Percentiles rank a stretch among this genome's conserved stretches.
phyloP scores from a whole-genome alignment of 2,329 filamentous ascomycete species.

The Microsporum ferrugineum region DNA sequence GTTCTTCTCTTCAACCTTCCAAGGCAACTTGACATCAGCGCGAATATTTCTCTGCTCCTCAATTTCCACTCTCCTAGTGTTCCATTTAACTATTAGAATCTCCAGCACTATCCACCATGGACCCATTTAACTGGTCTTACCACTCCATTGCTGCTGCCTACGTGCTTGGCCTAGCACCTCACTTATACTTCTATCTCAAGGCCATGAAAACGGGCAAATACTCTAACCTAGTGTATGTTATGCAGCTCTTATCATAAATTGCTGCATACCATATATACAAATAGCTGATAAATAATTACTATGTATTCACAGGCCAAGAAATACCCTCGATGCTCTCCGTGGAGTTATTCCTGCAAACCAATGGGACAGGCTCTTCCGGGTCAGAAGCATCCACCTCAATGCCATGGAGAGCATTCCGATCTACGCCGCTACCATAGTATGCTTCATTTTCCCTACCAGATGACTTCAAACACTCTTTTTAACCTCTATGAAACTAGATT shows the following conservation, averaged over 20 bases:
- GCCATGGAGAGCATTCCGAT: constrained; percentile 26
- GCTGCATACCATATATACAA: not conserved
- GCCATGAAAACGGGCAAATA: constrained; percentile 23
- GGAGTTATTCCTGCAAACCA: constrained; percentile 17
- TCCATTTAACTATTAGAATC: not conserved
- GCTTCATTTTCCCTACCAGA: not conserved
- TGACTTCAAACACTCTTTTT: not conserved
- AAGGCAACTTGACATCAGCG: not conserved
- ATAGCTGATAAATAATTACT: not conserved
- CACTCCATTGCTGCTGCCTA: constrained; percentile 25
- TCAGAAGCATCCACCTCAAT: constrained; percentile 26
- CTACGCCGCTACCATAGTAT: constrained; percentile 27
- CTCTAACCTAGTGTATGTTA: constrained; percentile 21
- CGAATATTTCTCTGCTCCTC: not conserved
- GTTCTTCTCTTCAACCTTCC: not conserved
- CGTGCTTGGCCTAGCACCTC: constrained; percentile 22
- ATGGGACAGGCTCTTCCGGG: constrained; percentile 19
- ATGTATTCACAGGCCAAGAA: constrained; percentile 19
- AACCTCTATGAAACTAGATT: constrained; percentile 13
- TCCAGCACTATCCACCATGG: constrained; percentile 7
- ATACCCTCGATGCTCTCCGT: constrained; percentile 23
- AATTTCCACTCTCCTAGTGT: no score
- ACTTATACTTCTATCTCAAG: constrained; percentile 23
- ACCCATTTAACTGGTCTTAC: constrained; percentile 21
- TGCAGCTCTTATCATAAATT: not conserved